Conservation (phyloP, 345 rosid genomes). For the Rhodamnia rubescens region DNA sequence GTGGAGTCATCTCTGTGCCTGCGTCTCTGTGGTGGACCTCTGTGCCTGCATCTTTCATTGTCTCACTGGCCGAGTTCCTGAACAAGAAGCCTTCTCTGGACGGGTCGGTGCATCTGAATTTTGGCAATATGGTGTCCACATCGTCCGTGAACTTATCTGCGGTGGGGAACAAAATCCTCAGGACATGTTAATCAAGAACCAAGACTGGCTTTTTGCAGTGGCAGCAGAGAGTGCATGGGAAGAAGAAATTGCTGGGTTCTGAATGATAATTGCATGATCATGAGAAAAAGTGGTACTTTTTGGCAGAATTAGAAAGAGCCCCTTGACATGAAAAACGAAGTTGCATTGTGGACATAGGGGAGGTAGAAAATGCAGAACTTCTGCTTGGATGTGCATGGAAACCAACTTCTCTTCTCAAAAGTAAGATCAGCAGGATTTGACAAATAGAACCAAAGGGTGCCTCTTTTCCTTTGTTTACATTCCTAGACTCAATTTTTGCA, state of each 20-base stretch:
- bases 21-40: slow-evolving; percentile 52
- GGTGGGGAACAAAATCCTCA: slow-evolving; percentile 2
- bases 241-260: not conserved
- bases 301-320: not conserved
- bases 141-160: slow-evolving; percentile 76
- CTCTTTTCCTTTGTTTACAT: not conserved
- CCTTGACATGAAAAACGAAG: not conserved
- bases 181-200: not conserved
- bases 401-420: not conserved
- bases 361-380: not conserved
- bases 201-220: not conserved
- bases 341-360: not conserved
- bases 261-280: not conserved
- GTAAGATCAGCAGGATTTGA: not conserved
- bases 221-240: not conserved
- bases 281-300: not conserved
- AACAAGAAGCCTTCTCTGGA: slow-evolving; percentile 73
- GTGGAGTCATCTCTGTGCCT: slow-evolving; percentile 94
- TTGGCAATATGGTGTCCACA: slow-evolving; percentile 46
- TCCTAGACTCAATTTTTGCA: not conserved
- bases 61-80: slow-evolving; percentile 28
- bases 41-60: slow-evolving; percentile 41
- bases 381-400: not conserved
- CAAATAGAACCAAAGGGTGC: not conserved
- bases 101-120: slow-evolving; percentile 32